Evolutionary conservation across 192 early-diverging fungal genomes (phyloP).

Genomic region (Funneliformis geosporum): DNA sequence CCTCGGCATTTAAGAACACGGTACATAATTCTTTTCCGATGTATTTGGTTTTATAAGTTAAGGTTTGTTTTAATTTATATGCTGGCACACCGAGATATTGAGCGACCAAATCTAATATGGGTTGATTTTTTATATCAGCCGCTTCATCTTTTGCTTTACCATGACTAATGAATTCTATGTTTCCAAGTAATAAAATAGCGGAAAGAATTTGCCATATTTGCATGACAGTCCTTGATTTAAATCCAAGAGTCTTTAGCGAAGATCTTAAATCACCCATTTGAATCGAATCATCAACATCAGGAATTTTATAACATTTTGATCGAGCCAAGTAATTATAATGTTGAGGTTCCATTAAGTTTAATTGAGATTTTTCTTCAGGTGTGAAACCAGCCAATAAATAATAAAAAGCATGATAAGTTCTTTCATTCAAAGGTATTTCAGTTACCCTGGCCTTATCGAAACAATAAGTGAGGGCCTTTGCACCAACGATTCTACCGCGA

Average conservation of each 20-base stretch:
- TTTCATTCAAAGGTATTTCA: conserved; percentile 56
- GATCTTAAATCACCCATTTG: conserved; percentile 66
- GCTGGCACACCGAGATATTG: conserved; percentile 78
- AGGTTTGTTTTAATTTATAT: conserved; percentile 54
- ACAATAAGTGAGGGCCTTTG: conserved; percentile 72
- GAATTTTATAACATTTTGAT: conserved; percentile 38
- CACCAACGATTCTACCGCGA: conserved; percentile 78
- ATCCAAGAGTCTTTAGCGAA: conserved; percentile 61
- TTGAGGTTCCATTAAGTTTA: conserved; percentile 64
- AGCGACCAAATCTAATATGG: conserved; percentile 72
- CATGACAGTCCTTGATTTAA: conserved; percentile 66
- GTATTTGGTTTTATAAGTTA: conserved; percentile 81
- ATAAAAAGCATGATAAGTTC: conserved; percentile 80
- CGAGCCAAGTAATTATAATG: conserved; percentile 49
- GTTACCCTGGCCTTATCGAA: conserved; percentile 67
- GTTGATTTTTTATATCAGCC: conserved; percentile 72
- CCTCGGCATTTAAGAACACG: conserved; percentile 81
- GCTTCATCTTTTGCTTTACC: conserved; percentile 65
- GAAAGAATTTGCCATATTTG: conserved; percentile 84
- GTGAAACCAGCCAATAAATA: conserved; percentile 79
- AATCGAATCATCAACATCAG: conserved; percentile 51
- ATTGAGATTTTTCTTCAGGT: conserved; percentile 65
- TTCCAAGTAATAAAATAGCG: conserved; percentile 89
- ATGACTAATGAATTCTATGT: conserved; percentile 76
- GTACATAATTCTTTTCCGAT: conserved; percentile 86